Conservation (phyloP, 1,284 basidiomycete genomes). For the Trichosporon faecale region DNA sequence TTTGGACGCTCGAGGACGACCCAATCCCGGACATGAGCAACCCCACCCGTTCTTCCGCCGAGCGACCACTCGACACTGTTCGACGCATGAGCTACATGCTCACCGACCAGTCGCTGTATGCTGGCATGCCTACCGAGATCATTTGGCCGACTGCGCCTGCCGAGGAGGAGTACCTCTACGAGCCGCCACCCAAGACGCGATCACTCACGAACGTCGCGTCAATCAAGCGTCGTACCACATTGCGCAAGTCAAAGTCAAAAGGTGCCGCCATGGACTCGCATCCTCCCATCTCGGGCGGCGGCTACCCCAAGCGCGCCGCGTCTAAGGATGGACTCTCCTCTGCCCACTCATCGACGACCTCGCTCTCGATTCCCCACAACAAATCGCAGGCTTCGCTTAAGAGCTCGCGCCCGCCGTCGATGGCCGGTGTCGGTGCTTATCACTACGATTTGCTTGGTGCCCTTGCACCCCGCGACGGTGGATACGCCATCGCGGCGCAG, state of each 20-base stretch:
- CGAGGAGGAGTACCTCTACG: slow-evolving; percentile 19
- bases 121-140: slow-evolving; percentile 28
- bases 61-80: slow-evolving; percentile 49
- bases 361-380: slow-evolving; percentile 36
- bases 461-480: slow-evolving; percentile 50
- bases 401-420: slow-evolving; percentile 33
- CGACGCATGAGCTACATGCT: slow-evolving; percentile 36
- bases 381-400: slow-evolving; percentile 35
- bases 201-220: slow-evolving; percentile 39
- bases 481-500: slow-evolving; percentile 50
- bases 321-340: slow-evolving; percentile 31
- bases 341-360: slow-evolving; percentile 45
- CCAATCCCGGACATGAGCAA: slow-evolving; percentile 48
- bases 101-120: slow-evolving; percentile 24
- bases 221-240: slow-evolving; percentile 23
- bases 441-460: slow-evolving; percentile 43
- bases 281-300: slow-evolving; percentile 22
- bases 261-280: slow-evolving; percentile 22
- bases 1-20: slow-evolving; percentile 41
- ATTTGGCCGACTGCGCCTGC: slow-evolving; percentile 39
- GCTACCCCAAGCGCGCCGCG: slow-evolving; percentile 6
- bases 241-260: slow-evolving; percentile 24
- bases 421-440: slow-evolving; percentile 25
- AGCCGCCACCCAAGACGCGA: slow-evolving; percentile 32
- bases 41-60: slow-evolving; percentile 39